Conservation (phyloP, 1,284 basidiomycete species). For the Ustilago cynodontis region DNA sequence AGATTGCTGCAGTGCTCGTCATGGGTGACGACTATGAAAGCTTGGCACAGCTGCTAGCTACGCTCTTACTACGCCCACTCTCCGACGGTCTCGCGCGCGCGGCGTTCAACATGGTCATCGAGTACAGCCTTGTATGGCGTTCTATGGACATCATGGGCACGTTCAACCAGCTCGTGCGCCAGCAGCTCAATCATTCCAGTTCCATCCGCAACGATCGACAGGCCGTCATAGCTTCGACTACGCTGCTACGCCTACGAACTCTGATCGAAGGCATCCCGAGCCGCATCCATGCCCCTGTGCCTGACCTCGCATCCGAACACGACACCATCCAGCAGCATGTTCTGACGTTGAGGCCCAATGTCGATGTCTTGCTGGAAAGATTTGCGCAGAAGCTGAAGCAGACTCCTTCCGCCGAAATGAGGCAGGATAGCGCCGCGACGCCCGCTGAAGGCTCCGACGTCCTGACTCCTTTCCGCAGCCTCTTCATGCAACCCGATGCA, state of each 20-base stretch:
- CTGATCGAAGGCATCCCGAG: slow-evolving; percentile 37
- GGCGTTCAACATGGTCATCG: slow-evolving; percentile 47
- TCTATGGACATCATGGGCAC: slow-evolving; percentile 52
- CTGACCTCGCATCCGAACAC: slow-evolving; percentile 11
- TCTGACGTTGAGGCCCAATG: slow-evolving; percentile 23
- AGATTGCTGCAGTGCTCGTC: slow-evolving; percentile 33
- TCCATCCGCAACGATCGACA: slow-evolving; percentile 43
- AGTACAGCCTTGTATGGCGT: slow-evolving; percentile 37
- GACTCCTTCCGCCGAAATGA: not conserved
- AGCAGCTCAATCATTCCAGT: slow-evolving; percentile 52
- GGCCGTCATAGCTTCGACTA: slow-evolving; percentile 49
- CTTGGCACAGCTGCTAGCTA: slow-evolving; percentile 40
- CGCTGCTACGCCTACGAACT: slow-evolving; percentile 45
- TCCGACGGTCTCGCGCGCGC: slow-evolving; percentile 37
- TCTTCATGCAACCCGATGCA: slow-evolving; percentile 41
- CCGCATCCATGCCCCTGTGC: slow-evolving; percentile 18
- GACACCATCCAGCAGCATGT: slow-evolving; percentile 36
- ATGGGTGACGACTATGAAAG: slow-evolving; percentile 43
- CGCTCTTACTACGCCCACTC: slow-evolving; percentile 37
- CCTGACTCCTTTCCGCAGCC: slow-evolving; percentile 32
- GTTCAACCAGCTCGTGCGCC: slow-evolving; percentile 48
- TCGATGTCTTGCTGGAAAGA: slow-evolving; percentile 33
- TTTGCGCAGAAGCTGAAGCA: slow-evolving; percentile 18
- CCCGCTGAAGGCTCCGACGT: slow-evolving; percentile 31
- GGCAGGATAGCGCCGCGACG: slow-evolving; percentile 5